phyloP scores from a whole-genome alignment of 1,284 basidiomycete genomes.

The Cystobasidium sp. region DNA sequence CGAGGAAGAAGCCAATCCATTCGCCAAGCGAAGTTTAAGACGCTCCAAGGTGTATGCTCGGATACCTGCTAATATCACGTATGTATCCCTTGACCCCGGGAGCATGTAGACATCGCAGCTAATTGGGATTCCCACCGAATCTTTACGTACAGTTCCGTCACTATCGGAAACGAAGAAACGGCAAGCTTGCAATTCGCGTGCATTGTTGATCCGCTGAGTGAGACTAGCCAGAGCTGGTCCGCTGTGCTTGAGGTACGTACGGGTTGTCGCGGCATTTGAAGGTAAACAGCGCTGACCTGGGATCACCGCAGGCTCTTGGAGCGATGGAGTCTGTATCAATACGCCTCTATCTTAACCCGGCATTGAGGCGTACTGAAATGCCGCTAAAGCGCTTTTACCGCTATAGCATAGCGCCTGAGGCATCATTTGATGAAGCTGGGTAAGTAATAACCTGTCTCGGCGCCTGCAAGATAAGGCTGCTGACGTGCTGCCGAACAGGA shows the following conservation, averaged over 20 bases:
- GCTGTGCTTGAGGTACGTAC: slow-evolving; percentile 69
- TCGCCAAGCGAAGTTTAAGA: slow-evolving; percentile 52
- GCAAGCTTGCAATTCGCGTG: slow-evolving; percentile 75
- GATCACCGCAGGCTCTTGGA: slow-evolving; percentile 56
- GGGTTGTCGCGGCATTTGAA: slow-evolving; percentile 41
- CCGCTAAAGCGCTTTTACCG: slow-evolving; percentile 95
- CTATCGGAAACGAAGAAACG: slow-evolving; percentile 68
- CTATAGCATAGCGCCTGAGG: slow-evolving; percentile 67
- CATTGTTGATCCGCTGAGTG: slow-evolving; percentile 82
- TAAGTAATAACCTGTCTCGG: slow-evolving; percentile 56
- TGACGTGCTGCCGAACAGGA: slow-evolving; percentile 48
- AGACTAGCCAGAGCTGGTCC: slow-evolving; percentile 81
- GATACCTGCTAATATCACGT: slow-evolving; percentile 70
- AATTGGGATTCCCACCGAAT: not conserved
- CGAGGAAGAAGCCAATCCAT: slow-evolving; percentile 68
- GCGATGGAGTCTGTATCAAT: slow-evolving; percentile 64
- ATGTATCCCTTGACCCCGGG: slow-evolving; percentile 51
- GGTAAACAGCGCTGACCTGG: not conserved
- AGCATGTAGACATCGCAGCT: not conserved
- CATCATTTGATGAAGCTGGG: slow-evolving; percentile 75
- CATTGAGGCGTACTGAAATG: slow-evolving; percentile 67
- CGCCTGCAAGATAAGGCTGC: not conserved
- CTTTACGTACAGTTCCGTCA: slow-evolving; percentile 64
- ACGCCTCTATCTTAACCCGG: slow-evolving; percentile 76
- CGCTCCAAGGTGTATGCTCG: slow-evolving; percentile 65